Conservation (phyloP, 2,329 filamentous ascomycete genomes). For the Fusarium sterilihyphosum region DNA sequence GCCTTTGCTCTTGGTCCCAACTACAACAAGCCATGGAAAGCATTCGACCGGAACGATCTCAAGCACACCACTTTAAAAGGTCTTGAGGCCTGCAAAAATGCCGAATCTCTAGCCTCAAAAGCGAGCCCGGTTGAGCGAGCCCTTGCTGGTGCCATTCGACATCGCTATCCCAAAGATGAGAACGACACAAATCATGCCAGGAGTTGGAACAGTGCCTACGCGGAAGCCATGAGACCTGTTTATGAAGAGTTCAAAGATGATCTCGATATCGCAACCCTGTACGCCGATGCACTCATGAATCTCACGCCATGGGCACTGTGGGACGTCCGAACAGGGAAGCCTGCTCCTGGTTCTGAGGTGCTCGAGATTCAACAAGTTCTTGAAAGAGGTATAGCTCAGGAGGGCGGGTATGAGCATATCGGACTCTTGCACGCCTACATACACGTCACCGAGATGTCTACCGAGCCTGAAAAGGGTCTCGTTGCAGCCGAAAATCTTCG, state of each 20-base stretch:
- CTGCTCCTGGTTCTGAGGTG: slow-evolving; percentile 46
- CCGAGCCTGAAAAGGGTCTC: slow-evolving; percentile 66
- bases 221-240: slow-evolving; percentile 48
- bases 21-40: slow-evolving; percentile 75
- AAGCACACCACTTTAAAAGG: slow-evolving; percentile 30
- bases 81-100: slow-evolving; percentile 23
- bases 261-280: slow-evolving; percentile 45
- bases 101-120: slow-evolving; percentile 13
- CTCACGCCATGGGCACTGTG: slow-evolving; percentile 55
- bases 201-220: slow-evolving; percentile 45
- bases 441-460: slow-evolving; percentile 81
- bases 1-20: slow-evolving; percentile 77
- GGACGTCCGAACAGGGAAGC: slow-evolving; percentile 49
- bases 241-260: slow-evolving; percentile 50
- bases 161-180: slow-evolving; percentile 66
- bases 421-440: slow-evolving; percentile 81
- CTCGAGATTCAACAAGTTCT: slow-evolving; percentile 49
- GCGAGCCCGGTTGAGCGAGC: slow-evolving; percentile 61
- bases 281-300: slow-evolving; percentile 55
- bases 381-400: slow-evolving; percentile 59
- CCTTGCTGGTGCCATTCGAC: slow-evolving; percentile 69
- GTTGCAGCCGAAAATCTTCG: slow-evolving; percentile 69
- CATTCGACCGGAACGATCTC: slow-evolving; percentile 39
- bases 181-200: slow-evolving; percentile 54
- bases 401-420: slow-evolving; percentile 63